A percentile compares a stretch with the other conserved stretches of the same genome.
Evolutionary conservation across 1,284 basidiomycete genomes (phyloP).

Genomic region (Pholiota adiposa): DNA sequence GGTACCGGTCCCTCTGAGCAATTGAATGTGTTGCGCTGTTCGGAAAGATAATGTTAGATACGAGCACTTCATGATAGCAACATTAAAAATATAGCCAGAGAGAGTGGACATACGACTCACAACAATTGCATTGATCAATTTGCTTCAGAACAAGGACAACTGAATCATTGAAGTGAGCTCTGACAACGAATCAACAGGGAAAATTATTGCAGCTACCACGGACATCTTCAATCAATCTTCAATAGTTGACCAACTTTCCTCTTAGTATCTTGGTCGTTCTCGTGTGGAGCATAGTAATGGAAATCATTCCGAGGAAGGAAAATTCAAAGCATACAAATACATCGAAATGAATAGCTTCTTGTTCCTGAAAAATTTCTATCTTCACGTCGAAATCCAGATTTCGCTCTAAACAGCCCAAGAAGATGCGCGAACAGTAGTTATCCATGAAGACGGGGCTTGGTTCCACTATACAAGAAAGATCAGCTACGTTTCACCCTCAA

Average conservation of each 20-base stretch:
- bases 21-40: not conserved
- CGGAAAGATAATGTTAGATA: not conserved
- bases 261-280: not conserved
- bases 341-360: not conserved
- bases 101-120: not conserved
- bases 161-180: not conserved
- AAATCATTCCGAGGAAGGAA: not conserved
- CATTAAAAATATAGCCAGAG: slow-evolving; percentile 1
- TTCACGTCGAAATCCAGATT: not conserved
- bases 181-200: not conserved
- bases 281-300: not conserved
- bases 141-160: not conserved
- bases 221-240: too few relatives aligned
- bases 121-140: not conserved
- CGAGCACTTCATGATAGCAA: not conserved
- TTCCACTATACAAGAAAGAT: slow-evolving; percentile 22
- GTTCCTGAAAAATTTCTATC: not conserved
- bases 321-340: slow-evolving; percentile 12
- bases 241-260: not conserved
- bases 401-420: slow-evolving; percentile 29
- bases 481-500: not conserved
- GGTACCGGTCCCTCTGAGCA: not conserved
- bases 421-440: slow-evolving; percentile 27
- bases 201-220: not conserved
- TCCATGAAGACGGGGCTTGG: slow-evolving; percentile 31